Conservation (phyloP, 2,329 filamentous ascomycete genomes). For the Fusarium sp. region DNA sequence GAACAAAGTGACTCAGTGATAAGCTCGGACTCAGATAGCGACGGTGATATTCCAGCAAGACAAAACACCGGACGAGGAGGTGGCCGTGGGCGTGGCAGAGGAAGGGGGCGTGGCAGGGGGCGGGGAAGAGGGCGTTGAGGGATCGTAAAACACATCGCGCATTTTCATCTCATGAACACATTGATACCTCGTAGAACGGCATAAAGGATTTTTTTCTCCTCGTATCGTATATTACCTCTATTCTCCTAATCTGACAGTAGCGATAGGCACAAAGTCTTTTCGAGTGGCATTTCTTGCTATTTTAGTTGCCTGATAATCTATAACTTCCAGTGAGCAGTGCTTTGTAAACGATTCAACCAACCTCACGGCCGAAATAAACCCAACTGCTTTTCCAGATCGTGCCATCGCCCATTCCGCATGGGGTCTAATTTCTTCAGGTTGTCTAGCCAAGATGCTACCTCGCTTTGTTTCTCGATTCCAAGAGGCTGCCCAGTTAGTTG, state of each 20-base stretch:
- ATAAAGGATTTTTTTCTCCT: neutral
- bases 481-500: constrained; percentile 61
- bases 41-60: too few relatives aligned
- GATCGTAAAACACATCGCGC: neutral
- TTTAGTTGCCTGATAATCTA: neutral
- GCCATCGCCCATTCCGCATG: constrained; percentile 79
- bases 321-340: neutral
- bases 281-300: neutral
- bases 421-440: constrained; percentile 78
- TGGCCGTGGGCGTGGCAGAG: too few relatives aligned
- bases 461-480: constrained; percentile 53
- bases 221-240: constrained; percentile 1
- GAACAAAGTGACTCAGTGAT: too few relatives aligned
- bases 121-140: constrained; percentile 27
- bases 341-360: neutral
- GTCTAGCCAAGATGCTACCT: constrained; percentile 68
- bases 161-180: constrained; percentile 8
- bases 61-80: too few relatives aligned
- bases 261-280: neutral
- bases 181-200: constrained; percentile 8
- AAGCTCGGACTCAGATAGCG: too few relatives aligned
- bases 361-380: constrained; percentile 19
- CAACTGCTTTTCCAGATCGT: constrained; percentile 68
- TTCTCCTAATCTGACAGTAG: neutral
- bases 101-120: constrained; percentile 7